Conservation (phyloP, 768 basidiomycete genomes). For the Phlebiopsis flavidoalba region DNA sequence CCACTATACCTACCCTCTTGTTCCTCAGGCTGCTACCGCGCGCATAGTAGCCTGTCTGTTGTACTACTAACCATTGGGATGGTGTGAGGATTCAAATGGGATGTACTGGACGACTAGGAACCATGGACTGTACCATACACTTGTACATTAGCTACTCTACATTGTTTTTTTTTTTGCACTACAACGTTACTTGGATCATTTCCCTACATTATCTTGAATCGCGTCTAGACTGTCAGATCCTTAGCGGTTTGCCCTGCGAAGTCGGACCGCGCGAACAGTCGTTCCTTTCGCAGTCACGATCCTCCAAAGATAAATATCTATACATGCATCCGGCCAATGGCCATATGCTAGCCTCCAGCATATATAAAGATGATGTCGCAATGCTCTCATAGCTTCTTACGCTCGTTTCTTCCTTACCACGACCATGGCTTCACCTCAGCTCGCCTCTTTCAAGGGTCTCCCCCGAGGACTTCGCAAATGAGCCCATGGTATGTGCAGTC, state of each 20-base stretch:
- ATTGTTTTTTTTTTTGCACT: neutral
- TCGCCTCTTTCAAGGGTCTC: slow-evolving; percentile 85
- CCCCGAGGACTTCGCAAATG: slow-evolving; percentile 85
- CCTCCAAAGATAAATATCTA: neutral
- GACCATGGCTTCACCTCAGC: slow-evolving; percentile 63
- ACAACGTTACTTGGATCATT: neutral
- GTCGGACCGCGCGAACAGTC: neutral
- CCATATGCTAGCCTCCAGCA: neutral
- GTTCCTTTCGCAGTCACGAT: neutral
- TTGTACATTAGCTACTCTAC: slow-evolving; percentile 3
- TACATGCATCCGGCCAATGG: neutral
- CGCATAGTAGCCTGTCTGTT: neutral
- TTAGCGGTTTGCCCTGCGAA: neutral
- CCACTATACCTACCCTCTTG: neutral
- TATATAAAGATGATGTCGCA: neutral
- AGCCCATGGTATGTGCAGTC: slow-evolving; percentile 72
- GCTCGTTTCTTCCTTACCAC: neutral
- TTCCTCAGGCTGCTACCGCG: neutral
- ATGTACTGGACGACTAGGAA: slow-evolving; percentile 1
- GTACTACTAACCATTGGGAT: neutral
- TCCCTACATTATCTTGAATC: neutral
- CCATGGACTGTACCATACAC: slow-evolving; percentile 7
- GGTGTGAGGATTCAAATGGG: neutral
- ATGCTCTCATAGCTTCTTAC: neutral
- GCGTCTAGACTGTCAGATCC: neutral